Percentiles rank a stretch among this genome's conserved stretches.
Conservation (phyloP, 768 basidiomycete species). For the Tulasnella sp. region DNA sequence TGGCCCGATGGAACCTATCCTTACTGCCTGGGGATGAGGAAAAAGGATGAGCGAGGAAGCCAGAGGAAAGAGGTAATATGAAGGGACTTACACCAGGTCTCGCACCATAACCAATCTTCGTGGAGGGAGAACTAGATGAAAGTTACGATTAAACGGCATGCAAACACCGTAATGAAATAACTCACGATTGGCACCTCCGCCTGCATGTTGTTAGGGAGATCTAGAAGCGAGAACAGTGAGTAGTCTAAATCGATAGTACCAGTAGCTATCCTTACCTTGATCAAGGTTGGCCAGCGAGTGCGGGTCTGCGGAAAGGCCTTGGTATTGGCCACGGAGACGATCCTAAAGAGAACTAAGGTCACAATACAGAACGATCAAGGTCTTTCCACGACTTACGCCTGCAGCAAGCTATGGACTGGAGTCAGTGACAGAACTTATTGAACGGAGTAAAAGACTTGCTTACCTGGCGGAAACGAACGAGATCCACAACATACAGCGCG, state of each 20-base stretch:
- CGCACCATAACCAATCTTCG: constrained; percentile 98
- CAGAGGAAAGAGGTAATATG: neutral
- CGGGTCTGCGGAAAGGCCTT: constrained; percentile 87
- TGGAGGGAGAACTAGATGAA: constrained; percentile 60
- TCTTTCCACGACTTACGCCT: constrained; percentile 32
- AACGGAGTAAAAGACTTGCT: constrained; percentile 29
- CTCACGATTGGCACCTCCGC: constrained; percentile 84
- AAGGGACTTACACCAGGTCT: constrained; percentile 82
- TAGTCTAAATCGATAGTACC: neutral
- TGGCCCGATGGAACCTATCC: constrained; percentile 64
- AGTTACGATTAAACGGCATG: neutral
- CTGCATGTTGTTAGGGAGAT: constrained; percentile 94
- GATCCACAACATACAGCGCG: constrained; percentile 91
- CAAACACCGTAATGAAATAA: constrained; percentile 14
- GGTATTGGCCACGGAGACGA: constrained; percentile 83
- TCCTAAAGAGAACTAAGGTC: constrained; percentile 38
- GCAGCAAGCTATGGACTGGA: constrained; percentile 37
- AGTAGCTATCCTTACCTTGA: constrained; percentile 46
- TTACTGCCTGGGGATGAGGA: constrained; percentile 48
- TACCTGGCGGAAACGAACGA: constrained; percentile 88
- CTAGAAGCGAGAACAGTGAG: constrained; percentile 29
- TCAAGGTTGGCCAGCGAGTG: constrained; percentile 90
- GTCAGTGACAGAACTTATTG: neutral
- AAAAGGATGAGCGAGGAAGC: neutral
- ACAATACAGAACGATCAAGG: neutral